These are phyloP conservation scores for Daldinia concentrica DNA, from an alignment of 495 filamentous ascomycete genomes.

Conservation along the genomic window DNA sequence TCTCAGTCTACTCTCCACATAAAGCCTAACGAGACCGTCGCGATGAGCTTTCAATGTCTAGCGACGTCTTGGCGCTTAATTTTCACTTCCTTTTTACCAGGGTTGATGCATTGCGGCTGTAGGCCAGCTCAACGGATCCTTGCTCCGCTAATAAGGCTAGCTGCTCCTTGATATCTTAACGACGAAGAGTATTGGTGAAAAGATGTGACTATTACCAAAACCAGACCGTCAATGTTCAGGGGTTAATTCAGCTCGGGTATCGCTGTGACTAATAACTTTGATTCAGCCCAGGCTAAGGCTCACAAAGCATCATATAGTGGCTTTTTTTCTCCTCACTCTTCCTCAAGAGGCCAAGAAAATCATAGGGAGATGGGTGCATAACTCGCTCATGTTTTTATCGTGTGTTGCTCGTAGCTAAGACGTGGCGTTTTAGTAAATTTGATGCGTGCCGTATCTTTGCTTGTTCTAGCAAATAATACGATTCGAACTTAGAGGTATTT, in stretches of 20 bases:
- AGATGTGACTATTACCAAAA: slow-evolving; percentile 9
- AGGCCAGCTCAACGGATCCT: slow-evolving; percentile 19
- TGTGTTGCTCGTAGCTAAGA: background rate
- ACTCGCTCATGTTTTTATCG: background rate
- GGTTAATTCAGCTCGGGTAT: slow-evolving; percentile 27
- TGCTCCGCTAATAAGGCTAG: slow-evolving; percentile 30
- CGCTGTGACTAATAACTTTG: slow-evolving; percentile 22
- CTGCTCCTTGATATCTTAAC: slow-evolving; percentile 18
- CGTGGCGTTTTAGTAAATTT: background rate
- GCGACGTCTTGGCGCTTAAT: slow-evolving; percentile 26
- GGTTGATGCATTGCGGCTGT: slow-evolving; percentile 22
- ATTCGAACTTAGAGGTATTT: background rate
- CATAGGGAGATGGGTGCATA: background rate
- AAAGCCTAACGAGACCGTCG: slow-evolving; percentile 1
- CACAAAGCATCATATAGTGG: background rate
- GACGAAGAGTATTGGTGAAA: slow-evolving; percentile 19
- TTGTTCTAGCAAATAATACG: background rate
- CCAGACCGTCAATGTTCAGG: slow-evolving; percentile 7
- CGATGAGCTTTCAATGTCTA: slow-evolving; percentile 5
- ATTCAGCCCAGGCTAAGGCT: slow-evolving; percentile 9
- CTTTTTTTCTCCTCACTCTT: background rate
- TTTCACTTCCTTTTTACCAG: slow-evolving; percentile 6
- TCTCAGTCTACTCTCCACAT: background rate
- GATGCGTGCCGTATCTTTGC: background rate
- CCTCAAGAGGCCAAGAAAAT: background rate